A percentile compares a stretch with the other conserved stretches of the same genome.
Evolutionary conservation across 2,329 filamentous ascomycete species (phyloP).

Genomic region (Lojkania enalia): DNA sequence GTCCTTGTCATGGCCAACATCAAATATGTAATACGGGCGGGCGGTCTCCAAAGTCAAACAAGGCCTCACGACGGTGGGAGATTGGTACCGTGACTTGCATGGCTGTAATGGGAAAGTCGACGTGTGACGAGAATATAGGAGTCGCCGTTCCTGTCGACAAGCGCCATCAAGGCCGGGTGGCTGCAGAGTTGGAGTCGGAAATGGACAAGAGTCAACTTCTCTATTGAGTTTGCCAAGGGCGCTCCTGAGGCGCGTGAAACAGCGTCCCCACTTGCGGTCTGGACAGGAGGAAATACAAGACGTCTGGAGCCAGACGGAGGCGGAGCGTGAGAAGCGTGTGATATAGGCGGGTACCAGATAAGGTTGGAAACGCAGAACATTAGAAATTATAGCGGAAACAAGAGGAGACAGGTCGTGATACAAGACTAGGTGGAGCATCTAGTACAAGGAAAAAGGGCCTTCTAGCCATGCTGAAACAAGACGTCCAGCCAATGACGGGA

Average conservation of each 20-base stretch:
- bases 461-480: conserved; percentile 23
- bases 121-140: conserved; percentile 17
- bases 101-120: conserved; percentile 10
- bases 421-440: conserved; percentile 15
- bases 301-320: background rate
- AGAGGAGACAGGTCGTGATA: conserved; percentile 20
- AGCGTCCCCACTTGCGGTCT: conserved; percentile 13
- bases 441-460: conserved; percentile 24
- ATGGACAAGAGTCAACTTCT: conserved; percentile 22
- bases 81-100: conserved; percentile 11
- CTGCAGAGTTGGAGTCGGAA: conserved; percentile 16
- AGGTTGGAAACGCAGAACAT: conserved; percentile 12
- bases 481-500: conserved; percentile 17
- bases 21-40: too few relatives aligned
- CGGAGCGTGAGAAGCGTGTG: background rate
- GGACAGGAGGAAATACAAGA: background rate
- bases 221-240: conserved; percentile 34
- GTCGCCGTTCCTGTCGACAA: conserved; percentile 11
- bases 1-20: conserved; percentile 2
- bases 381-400: conserved; percentile 24
- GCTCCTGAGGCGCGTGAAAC: conserved; percentile 27
- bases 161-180: conserved; percentile 13
- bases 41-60: background rate
- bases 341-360: conserved; percentile 11
- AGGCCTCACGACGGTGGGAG: conserved; percentile 9